phyloP scores from a whole-genome alignment of 2,329 filamentous ascomycete genomes.

The Fusarium miscanthi region DNA sequence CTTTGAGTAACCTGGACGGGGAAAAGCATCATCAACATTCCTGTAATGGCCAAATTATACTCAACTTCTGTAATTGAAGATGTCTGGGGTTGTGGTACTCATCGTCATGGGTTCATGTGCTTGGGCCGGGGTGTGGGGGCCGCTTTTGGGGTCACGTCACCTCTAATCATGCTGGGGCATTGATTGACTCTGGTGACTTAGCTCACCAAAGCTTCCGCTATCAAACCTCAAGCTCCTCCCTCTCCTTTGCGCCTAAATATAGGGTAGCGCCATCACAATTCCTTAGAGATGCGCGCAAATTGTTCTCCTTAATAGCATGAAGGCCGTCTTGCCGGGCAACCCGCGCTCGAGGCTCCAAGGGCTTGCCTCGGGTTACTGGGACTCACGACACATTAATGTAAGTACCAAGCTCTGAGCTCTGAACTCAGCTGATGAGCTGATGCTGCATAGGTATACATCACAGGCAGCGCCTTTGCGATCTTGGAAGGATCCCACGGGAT shows the following conservation, averaged over 20 bases:
- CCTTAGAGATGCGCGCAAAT: conserved; percentile 39
- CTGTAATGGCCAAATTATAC: not conserved
- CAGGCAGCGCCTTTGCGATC: conserved; percentile 87
- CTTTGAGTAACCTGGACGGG: too few relatives aligned
- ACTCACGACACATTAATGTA: conserved; percentile 78
- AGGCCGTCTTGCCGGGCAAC: conserved; percentile 81
- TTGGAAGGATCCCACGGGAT: conserved; percentile 79
- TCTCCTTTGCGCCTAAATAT: conserved; percentile 12
- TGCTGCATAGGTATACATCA: conserved; percentile 79
- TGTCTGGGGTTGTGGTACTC: conserved; percentile 3
- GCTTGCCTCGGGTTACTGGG: conserved; percentile 79
- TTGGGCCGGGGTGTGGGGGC: conserved; percentile 12
- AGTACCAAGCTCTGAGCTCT: conserved; percentile 45
- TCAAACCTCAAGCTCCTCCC: conserved; percentile 2
- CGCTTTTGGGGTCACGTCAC: conserved; percentile 35
- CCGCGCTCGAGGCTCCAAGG: conserved; percentile 82
- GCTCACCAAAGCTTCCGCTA: conserved; percentile 10
- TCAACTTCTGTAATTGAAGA: not conserved
- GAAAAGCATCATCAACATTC: not conserved
- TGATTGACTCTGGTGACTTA: conserved; percentile 25
- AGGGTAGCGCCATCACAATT: conserved; percentile 2
- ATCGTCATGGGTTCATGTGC: conserved; percentile 15
- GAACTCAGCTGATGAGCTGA: conserved; percentile 12
- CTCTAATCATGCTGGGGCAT: conserved; percentile 28
- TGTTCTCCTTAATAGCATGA: conserved; percentile 67